Percentiles rank a stretch among this genome's conserved stretches.
Evolutionary conservation across 2,329 filamentous ascomycete genomes (phyloP).

Genomic region (Teratosphaeria viscida): DNA sequence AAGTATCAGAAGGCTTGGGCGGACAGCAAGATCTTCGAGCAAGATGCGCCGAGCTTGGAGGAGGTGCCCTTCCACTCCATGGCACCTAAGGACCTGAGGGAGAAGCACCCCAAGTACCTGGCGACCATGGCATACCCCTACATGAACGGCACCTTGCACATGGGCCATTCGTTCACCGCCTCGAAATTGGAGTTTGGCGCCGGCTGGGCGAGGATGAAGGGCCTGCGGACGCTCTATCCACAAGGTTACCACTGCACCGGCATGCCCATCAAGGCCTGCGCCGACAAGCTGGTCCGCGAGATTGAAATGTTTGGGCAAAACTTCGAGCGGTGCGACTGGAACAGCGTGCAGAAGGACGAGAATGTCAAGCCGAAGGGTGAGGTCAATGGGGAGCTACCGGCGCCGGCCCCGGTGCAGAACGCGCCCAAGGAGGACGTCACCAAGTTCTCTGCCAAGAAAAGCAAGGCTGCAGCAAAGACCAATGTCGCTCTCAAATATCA

Average conservation of each 20-base stretch:
- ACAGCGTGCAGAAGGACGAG: conserved; percentile 35
- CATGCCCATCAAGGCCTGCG: conserved; percentile 95
- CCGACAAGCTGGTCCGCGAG: conserved; percentile 87
- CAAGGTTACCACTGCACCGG: conserved; percentile 94
- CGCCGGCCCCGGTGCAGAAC: conserved; percentile 52
- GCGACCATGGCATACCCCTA: conserved; percentile 69
- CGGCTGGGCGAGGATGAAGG: conserved; percentile 81
- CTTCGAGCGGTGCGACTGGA: conserved; percentile 66
- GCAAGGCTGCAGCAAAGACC: conserved; percentile 75
- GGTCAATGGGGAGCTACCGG: conserved; percentile 2
- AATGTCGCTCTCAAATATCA: conserved; percentile 91
- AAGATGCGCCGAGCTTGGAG: conserved; percentile 66
- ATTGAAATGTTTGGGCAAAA: conserved; percentile 79
- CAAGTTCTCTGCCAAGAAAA: conserved; percentile 88
- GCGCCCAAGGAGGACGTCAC: conserved; percentile 68
- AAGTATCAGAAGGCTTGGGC: conserved; percentile 85
- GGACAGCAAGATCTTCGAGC: conserved; percentile 67
- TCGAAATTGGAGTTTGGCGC: conserved; percentile 88
- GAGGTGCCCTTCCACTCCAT: conserved; percentile 70
- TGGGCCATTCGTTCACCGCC: conserved; percentile 84
- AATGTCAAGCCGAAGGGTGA: conserved; percentile 6
- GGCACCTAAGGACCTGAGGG: conserved; percentile 61
- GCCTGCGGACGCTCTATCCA: conserved; percentile 77
- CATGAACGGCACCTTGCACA: conserved; percentile 76
- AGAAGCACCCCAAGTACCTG: conserved; percentile 84